Conservation (phyloP, 352 stramenopile genomes). For the Phytophthora vignae region DNA sequence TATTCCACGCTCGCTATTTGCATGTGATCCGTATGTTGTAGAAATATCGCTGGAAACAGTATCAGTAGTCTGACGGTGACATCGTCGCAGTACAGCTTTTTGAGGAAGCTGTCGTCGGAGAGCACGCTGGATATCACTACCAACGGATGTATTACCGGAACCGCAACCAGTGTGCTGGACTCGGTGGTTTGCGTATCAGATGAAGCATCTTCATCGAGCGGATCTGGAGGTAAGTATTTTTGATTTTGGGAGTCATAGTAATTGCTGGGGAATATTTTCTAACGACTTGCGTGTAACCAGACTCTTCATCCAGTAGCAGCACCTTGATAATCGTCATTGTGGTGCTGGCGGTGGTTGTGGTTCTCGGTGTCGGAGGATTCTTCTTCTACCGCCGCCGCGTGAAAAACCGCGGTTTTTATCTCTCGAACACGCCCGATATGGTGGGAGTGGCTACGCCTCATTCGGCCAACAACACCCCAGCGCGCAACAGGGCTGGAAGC, state of each 20-base stretch:
- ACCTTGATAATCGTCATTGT: constrained; percentile 64
- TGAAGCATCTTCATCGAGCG: constrained; percentile 17
- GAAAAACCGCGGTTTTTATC: constrained; percentile 47
- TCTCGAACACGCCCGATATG: constrained; percentile 44
- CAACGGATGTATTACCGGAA: constrained; percentile 46
- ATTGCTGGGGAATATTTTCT: neutral
- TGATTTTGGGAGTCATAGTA: neutral
- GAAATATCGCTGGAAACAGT: constrained; percentile 63
- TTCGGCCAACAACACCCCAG: constrained; percentile 40
- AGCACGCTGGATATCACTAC: constrained; percentile 55
- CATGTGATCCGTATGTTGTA: constrained; percentile 19
- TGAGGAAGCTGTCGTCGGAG: constrained; percentile 48
- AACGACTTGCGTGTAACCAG: constrained; percentile 14
- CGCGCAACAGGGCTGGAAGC: constrained; percentile 35
- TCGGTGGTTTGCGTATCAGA: constrained; percentile 63
- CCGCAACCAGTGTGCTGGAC: constrained; percentile 54
- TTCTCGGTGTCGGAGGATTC: constrained; percentile 55
- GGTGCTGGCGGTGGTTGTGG: constrained; percentile 55
- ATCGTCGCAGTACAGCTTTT: constrained; percentile 48
- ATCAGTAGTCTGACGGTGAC: constrained; percentile 58
- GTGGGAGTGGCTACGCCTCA: constrained; percentile 42
- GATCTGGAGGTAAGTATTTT: constrained; percentile 25
- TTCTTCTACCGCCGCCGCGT: constrained; percentile 61
- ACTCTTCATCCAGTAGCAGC: constrained; percentile 45
- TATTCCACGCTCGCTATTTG: neutral